These are phyloP conservation scores for Centaurea solstitialis DNA, from an alignment of 129 eudicot genomes.

Conservation along the genomic window DNA sequence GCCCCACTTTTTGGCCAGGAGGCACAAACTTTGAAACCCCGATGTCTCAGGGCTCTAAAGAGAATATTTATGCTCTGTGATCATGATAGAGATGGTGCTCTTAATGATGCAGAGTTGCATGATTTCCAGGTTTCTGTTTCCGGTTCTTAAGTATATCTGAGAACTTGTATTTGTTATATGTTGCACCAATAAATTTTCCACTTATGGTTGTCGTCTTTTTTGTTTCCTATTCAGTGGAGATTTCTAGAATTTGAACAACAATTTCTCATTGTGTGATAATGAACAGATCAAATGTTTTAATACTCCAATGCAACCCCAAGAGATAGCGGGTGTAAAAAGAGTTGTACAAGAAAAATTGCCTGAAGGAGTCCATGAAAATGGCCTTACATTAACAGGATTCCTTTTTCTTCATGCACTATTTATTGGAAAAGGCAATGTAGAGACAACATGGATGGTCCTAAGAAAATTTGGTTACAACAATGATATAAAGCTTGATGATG, in stretches of 20 bases:
- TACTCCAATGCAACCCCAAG: constrained; percentile 67
- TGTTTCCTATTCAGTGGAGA: too few species aligned
- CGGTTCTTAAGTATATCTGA: constrained; percentile 9
- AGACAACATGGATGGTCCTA: constrained; percentile 71
- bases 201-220: too few species aligned
- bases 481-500: constrained; percentile 55
- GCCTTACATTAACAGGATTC: constrained; percentile 71
- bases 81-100: constrained; percentile 93
- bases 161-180: constrained; percentile 11
- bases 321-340: constrained; percentile 65
- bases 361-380: constrained; percentile 57
- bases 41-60: constrained; percentile 88
- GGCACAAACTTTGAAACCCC: constrained; percentile 81
- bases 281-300: constrained; percentile 63
- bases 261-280: constrained; percentile 8
- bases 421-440: constrained; percentile 62
- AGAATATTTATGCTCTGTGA: constrained; percentile 93
- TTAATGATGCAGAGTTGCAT: constrained; percentile 91
- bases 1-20: constrained; percentile 93
- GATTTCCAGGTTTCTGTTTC: constrained; percentile 80
- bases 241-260: too few species aligned
- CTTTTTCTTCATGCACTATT: constrained; percentile 71
- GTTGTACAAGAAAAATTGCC: constrained; percentile 67
- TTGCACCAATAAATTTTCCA: not conserved
- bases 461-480: constrained; percentile 70